Evolutionary conservation across 768 basidiomycete genomes (phyloP), one percentile per base, ranked within the genome.

Genomic region (Phylloporus arenicola): DNA sequence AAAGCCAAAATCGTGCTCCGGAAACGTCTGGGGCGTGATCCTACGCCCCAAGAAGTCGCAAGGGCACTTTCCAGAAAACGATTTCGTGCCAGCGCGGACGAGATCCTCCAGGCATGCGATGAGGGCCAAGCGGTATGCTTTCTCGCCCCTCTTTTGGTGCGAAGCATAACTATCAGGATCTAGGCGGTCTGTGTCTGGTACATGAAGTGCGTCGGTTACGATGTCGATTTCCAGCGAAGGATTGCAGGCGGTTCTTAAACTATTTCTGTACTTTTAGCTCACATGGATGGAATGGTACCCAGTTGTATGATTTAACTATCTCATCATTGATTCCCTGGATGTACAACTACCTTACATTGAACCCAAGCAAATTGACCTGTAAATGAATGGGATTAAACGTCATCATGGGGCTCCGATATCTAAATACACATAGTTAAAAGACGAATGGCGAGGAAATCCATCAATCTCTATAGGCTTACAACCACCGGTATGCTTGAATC

Each of bases 361-460:
- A 17, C 27, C 17, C n/a, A 39, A 27, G 24, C 4, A 17, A 7
- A 30, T 16, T 17, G 12, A 19, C 41, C 33, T 37, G 33, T 9
- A 16, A 29, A 52, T 19, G n/a, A 29, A 48, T 27, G 31, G 17
- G 44, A 52, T 56, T 53, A 41, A 33, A 44, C 31, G 24, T 42
- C 20, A 37, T 44, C 51, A 40, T 40, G 37, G 25, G n/a, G 19
- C 14, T 40, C 16, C 16, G 40, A 30, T 14, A 22, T 47, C 47
- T 65, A 65, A 65, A 55, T 63, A 63, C 9, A 30, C 48, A 64
- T 65, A 61, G 39, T 64, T 61, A 61, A 50, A 30, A 46, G 39
- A 53, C 17, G 24, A 22, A 40, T 37, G 45, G 52, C 48, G 44
- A 4, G 42, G 27, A 9, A 30, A 11, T n/a, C 31, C 25, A 30